Evolutionary conservation across 768 basidiomycete species (phyloP).

Genomic region (Tylopilus rubrobrunneus): DNA sequence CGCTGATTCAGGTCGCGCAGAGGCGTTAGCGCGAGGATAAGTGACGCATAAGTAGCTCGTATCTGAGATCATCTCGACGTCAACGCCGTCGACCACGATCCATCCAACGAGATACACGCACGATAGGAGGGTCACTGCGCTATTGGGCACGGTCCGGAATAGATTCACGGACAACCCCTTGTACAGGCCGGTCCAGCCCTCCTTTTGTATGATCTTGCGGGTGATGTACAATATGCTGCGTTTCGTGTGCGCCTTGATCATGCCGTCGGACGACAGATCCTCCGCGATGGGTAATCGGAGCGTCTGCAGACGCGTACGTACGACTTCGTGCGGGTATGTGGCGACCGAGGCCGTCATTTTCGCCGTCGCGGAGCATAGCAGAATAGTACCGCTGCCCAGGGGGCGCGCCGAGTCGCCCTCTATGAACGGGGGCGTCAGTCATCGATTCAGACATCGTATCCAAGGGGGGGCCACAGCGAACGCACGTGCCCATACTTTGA

Average conservation of each 20-base stretch:
- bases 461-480: slow-evolving; percentile 20
- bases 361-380: slow-evolving; percentile 86
- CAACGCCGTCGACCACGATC: not conserved
- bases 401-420: slow-evolving; percentile 30
- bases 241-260: slow-evolving; percentile 51
- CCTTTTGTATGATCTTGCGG: slow-evolving; percentile 66
- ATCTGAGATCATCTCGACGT: slow-evolving; percentile 14
- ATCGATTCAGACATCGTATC: not conserved
- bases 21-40: slow-evolving; percentile 19
- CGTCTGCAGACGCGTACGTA: slow-evolving; percentile 97
- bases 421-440: slow-evolving; percentile 5
- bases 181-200: slow-evolving; percentile 90
- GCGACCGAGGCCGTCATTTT: slow-evolving; percentile 96
- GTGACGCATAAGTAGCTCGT: slow-evolving; percentile 33
- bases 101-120: slow-evolving; percentile 13
- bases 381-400: slow-evolving; percentile 51
- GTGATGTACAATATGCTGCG: slow-evolving; percentile 75
- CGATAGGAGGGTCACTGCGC: slow-evolving; percentile 86
- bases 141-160: slow-evolving; percentile 91
- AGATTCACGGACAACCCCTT: slow-evolving; percentile 93
- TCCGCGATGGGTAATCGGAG: slow-evolving; percentile 62
- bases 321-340: slow-evolving; percentile 97
- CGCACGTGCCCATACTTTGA: slow-evolving; percentile 85
- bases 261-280: slow-evolving; percentile 56
- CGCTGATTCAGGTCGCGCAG: no score